phyloP scores from a whole-genome alignment of 73 alveolate species.

The Paramecium octaurelia region DNA sequence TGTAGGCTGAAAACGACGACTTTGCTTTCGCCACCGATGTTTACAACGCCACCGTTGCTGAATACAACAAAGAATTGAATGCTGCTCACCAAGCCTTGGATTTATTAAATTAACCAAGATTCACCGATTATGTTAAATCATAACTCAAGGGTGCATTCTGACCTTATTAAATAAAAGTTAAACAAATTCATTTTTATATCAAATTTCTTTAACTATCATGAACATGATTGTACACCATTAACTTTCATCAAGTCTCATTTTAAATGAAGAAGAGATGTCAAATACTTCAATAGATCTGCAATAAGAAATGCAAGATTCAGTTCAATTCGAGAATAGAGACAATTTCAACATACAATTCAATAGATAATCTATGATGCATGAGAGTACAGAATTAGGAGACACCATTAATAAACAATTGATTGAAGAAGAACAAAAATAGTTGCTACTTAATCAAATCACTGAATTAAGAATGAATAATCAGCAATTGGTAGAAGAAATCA shows the following conservation, averaged over 20 bases:
- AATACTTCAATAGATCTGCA: background rate
- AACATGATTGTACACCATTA: background rate
- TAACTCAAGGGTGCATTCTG: constrained; percentile 34
- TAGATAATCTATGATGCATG: background rate
- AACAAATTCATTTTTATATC: background rate
- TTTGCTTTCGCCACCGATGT: constrained; percentile 38
- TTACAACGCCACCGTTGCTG: constrained; percentile 19
- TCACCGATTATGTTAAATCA: constrained; percentile 46
- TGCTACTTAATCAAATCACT: background rate
- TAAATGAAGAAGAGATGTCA: background rate
- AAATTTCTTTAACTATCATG: background rate
- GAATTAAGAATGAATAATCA: background rate
- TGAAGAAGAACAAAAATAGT: background rate
- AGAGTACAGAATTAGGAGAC: background rate
- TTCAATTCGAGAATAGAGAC: background rate
- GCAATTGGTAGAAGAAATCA: background rate
- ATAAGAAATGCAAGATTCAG: background rate
- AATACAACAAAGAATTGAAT: constrained; percentile 48
- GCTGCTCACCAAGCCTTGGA: constrained; percentile 18
- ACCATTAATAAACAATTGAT: background rate
- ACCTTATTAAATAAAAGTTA: constrained; percentile 32
- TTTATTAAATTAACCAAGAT: constrained; percentile 49
- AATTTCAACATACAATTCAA: background rate
- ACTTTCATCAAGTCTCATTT: background rate
- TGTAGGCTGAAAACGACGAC: constrained; percentile 36